Evolutionary conservation across 2,329 filamentous ascomycete species (phyloP).

Genomic region (Piedraia hortae): DNA sequence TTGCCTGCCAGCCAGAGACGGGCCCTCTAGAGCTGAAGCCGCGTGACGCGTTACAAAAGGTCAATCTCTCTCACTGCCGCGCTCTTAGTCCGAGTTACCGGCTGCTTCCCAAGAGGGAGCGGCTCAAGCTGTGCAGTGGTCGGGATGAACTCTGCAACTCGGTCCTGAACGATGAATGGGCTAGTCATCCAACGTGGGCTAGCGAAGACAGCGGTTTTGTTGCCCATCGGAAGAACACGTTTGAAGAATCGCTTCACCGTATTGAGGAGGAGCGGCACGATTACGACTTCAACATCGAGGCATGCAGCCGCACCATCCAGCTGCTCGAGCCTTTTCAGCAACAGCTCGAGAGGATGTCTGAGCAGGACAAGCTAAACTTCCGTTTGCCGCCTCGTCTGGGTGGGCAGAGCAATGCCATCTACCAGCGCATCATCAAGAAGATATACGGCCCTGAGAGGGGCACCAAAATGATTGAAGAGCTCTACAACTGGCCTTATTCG

Average conservation of each 20-base stretch:
- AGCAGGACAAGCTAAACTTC: conserved; percentile 36
- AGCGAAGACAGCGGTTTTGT: conserved; percentile 96
- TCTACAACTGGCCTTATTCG: conserved; percentile 59
- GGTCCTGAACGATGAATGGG: conserved; percentile 93
- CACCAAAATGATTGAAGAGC: conserved; percentile 57
- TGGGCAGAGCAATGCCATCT: conserved; percentile 85
- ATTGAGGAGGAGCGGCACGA: conserved; percentile 97
- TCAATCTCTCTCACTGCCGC: conserved; percentile 86
- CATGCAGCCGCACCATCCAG: conserved; percentile 81
- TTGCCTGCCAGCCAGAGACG: conserved; percentile 51
- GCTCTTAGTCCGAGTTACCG: conserved; percentile 91
- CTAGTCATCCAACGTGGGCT: conserved; percentile 93
- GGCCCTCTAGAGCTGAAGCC: conserved; percentile 55
- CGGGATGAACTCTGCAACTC: conserved; percentile 82
- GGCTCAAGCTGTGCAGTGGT: conserved; percentile 73
- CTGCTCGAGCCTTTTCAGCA: conserved; percentile 83
- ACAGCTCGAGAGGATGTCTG: conserved; percentile 53
- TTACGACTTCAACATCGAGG: conserved; percentile 95
- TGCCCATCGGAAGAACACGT: conserved; percentile 86
- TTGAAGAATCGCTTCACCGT: conserved; percentile 76
- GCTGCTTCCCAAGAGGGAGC: conserved; percentile 67
- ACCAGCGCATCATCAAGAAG: conserved; percentile 92
- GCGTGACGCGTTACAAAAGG: conserved; percentile 45
- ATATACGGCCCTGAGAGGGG: conserved; percentile 73
- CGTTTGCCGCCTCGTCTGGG: conserved; percentile 60